Base-by-base conservation (phyloP, 148 eudicot species). In the Rhododendron henanense region DNA sequence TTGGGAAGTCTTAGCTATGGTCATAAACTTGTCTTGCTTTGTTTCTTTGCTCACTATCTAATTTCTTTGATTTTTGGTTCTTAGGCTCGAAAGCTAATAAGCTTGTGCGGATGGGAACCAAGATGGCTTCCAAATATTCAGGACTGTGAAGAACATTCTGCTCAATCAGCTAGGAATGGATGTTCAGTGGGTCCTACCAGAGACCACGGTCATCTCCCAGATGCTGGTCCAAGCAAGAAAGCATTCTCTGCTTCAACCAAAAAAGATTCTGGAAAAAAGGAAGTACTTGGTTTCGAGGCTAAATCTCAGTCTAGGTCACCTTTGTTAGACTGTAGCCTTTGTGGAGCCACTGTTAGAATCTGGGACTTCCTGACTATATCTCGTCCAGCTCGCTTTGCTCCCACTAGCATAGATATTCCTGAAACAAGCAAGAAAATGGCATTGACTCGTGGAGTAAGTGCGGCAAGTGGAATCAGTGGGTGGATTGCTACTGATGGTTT, bases 101-200 rank as follows among this genome's bases (percentile, higher is more conserved):
- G 98, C 89, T 89, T 97, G 87, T 97, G 99, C 86, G 99, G 98
- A 79, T 97, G 99, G 99, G 99, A 97, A 83, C 98, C 99, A 74
- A 93, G 99, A 89, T 97, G 99, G 99, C 98, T 95, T 84, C 93
- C 94, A 79, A 93, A 97, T 88, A 88, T 94, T 86, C 98, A 94
- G 91, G 99, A 97, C 86, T 95, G 96, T 87, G 99, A 97, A 89
- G 99, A 97, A 81, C 91, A 97, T 93, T 95, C 99, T 93, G 98
- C 98, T 89, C 98, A 97, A 87, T 97, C 99, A 81, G 95, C 99
- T 84, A 90, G 98, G 88, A 91, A 95, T 93, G 98, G 95, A 81
- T 89, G 88, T 91, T 97, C 98, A 48, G 85, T 90, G 78, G 98
- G 96, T 83, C 98, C 94, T 83, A 88, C 93, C 45, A 93, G 83